phyloP scores from a whole-genome alignment of 495 filamentous ascomycete species.

The Tuber brumale region DNA sequence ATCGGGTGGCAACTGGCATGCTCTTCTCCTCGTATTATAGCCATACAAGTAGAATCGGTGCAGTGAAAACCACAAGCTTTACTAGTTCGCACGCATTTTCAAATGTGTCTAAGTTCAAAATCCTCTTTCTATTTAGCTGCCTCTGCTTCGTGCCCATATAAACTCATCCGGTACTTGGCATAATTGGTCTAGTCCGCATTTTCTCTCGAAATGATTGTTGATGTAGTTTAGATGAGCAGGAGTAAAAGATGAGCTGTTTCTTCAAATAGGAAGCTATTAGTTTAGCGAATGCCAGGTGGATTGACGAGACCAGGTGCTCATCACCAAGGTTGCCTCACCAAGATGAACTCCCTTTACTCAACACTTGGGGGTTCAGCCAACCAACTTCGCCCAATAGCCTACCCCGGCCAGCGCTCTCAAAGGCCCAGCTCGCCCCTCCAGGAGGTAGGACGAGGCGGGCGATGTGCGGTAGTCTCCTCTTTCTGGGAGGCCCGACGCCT shows the following conservation, averaged over 20 bases:
- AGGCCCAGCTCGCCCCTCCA: neutral
- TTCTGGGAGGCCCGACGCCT: neutral
- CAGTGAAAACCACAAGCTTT: neutral
- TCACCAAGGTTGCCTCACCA: neutral
- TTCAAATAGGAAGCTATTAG: too few species aligned
- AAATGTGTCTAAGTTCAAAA: neutral
- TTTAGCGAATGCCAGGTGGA: neutral
- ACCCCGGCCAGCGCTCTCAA: too few species aligned
- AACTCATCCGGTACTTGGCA: neutral
- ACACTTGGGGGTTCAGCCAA: too few species aligned
- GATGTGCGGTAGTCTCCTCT: neutral
- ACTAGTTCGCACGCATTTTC: neutral
- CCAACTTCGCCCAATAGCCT: too few species aligned
- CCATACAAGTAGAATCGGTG: neutral
- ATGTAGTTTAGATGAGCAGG: neutral
- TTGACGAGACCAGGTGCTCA: neutral
- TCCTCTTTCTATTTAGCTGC: neutral
- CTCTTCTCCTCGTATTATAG: neutral
- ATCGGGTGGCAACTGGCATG: neutral
- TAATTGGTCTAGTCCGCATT: neutral
- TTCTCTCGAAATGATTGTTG: neutral
- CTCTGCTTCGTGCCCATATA: neutral
- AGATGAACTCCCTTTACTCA: neutral
- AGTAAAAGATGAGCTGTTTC: neutral
- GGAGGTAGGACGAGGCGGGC: neutral